Percentiles rank a stretch among this genome's conserved stretches.
Evolutionary conservation across 192 early-diverging fungal species (phyloP).

Genomic region (Lunasporangiospora selenospora): DNA sequence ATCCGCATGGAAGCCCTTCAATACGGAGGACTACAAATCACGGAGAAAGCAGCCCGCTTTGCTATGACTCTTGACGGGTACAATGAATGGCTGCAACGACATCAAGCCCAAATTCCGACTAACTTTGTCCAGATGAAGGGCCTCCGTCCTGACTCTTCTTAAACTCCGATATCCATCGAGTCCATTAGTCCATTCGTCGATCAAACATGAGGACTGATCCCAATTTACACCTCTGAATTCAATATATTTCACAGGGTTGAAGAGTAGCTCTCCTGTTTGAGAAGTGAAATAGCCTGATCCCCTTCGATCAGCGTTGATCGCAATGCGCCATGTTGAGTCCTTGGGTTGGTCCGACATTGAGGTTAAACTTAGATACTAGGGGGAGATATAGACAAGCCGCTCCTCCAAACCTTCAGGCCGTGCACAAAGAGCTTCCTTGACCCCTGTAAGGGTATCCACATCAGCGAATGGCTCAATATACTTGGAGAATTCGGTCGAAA

Average conservation of each 20-base stretch:
- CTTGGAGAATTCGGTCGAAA: background rate
- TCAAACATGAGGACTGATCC: background rate
- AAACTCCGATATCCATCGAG: conserved; percentile 1
- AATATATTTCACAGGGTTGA: background rate
- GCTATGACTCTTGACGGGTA: no score
- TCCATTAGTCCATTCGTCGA: background rate
- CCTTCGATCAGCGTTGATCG: background rate
- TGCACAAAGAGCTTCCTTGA: background rate
- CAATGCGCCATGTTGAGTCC: background rate
- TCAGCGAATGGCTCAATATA: conserved; percentile 1
- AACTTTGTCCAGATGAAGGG: no score
- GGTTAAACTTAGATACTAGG: background rate
- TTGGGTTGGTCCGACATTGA: background rate
- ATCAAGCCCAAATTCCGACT: no score
- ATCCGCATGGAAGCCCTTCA: no score
- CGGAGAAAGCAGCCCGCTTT: no score
- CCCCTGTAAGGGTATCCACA: background rate
- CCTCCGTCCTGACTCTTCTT: background rate
- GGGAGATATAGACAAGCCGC: background rate
- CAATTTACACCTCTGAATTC: background rate
- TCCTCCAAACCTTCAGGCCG: background rate
- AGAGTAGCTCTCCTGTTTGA: background rate
- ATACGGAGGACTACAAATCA: no score
- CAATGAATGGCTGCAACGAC: no score
- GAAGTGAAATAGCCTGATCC: background rate